Evolutionary conservation across 352 stramenopile species (phyloP).

Genomic region (Globisporangium mamillatum): DNA sequence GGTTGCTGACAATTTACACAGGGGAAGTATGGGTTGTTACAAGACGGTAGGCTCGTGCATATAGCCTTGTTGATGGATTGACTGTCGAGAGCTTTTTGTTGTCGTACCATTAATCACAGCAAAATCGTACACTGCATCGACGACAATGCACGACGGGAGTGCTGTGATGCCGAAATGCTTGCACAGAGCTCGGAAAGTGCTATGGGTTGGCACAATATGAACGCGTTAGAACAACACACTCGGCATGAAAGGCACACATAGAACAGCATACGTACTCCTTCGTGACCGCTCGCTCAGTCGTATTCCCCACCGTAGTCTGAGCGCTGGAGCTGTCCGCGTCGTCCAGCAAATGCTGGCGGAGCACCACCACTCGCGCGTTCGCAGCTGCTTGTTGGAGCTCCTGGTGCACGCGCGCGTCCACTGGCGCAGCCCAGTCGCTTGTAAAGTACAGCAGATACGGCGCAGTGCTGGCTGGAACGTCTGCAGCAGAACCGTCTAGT

Average conservation of each 20-base stretch:
- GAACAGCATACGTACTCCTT: not conserved
- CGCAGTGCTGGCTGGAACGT: not conserved
- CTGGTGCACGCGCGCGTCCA: constrained; percentile 31
- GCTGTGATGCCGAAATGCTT: constrained; percentile 39
- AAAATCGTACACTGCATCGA: constrained; percentile 14
- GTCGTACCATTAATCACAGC: not conserved
- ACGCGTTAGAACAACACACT: not conserved
- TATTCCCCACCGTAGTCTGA: not conserved
- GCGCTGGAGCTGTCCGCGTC: not conserved
- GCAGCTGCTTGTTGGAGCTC: constrained; percentile 19
- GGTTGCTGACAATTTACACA: not conserved
- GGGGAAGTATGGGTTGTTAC: not conserved
- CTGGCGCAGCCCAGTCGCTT: constrained; percentile 37
- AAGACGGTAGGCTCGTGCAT: not conserved
- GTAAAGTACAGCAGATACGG: constrained; percentile 32
- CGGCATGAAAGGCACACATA: not conserved
- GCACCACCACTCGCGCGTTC: constrained; percentile 12
- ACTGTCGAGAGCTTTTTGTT: not conserved
- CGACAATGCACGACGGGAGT: constrained; percentile 32
- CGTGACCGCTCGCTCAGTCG: not conserved
- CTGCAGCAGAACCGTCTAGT: not conserved
- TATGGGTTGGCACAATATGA: constrained; percentile 8
- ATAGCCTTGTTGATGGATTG: not conserved
- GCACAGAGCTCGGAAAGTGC: constrained; percentile 37
- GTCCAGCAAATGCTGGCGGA: constrained; percentile 28